Evolutionary conservation across 1,139 yeast genomes (phyloP), one percentile per base, ranked within the genome.

Genomic region (Kodamaea ohmeri): DNA sequence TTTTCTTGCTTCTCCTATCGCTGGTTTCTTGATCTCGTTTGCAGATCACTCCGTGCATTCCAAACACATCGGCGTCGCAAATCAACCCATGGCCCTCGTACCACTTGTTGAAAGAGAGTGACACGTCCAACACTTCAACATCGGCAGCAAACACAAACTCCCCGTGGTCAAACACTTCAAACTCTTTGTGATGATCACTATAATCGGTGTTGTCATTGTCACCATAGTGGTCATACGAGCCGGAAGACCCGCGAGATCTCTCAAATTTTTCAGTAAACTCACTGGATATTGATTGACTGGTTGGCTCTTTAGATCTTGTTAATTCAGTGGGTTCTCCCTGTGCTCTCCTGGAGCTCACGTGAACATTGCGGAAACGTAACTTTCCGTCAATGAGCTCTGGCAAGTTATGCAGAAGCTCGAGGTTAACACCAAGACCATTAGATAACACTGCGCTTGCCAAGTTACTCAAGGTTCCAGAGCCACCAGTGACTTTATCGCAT

Each of bases 61-160:
- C 92, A 37, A 65, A 71, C 1, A 83, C 63, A 40, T 81, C 83
- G 33, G 83, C 59, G 46, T 79, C 80, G 38, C 80, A 66, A 29
- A 83, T 73, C 21, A 84, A 60, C 0, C 94, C 94, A 34, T 73
- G 71, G 0, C 88, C 83, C 42, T 76, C 75, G 36, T 79, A 69
- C 90, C 90, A 83, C 55, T 83, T 83, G 32, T 71, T 68, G 45
- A 83, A 75, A 1, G 85, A 78, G 16, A 83, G 60, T 0, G 83
- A 73, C 29, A 83, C 52, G 45, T 77, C 78, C 44, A 82, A 61
- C 13, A 77, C 70, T 38, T 80, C 76, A 20, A 82, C 65, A 12
- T 60, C 61, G 21, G 81, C 70, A 8, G 63, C 56, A 24, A 70
- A 61, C 14, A 47, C 47, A 34, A 48, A 39, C 9, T 48, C 46